Base-by-base conservation (phyloP, 306 rosid genomes). In the Astragalus membranaceus region DNA sequence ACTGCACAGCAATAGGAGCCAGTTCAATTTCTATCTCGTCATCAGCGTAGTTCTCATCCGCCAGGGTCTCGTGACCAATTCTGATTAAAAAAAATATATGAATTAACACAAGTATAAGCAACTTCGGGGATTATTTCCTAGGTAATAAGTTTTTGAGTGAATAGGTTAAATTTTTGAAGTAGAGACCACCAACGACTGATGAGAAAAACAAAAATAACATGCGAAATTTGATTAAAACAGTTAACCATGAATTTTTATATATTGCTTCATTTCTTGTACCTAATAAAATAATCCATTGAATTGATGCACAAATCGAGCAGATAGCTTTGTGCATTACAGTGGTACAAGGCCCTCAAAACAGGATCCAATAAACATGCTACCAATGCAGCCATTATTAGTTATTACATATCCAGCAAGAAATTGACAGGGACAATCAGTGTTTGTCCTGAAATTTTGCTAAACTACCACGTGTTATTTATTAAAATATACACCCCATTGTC, bases 1-100 rank as follows among this genome's bases (percentile, higher is more conserved):
- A 79, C 66, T 91, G 99, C 69, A 91, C 96, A 75, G 97, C 91
- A 69, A 94, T 83, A 41, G 99, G 97, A 47, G 99, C 82, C 90
- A 94, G 78, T 71, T 94, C 99, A 67, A 76, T 82, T 78, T 88
- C 97, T 67, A 91, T 83, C 20, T 87, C 96, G 3, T 94, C 97
- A 64, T 94, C 99, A 37, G 91, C 83, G 15, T 76, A 69, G 63
- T 81, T 86, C 43, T 94, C 99, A 36, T 89, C 97, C 89, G 87
- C 53, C 47, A 88, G 79, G 16, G 83, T 64, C 86, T 91, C 99
- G 74, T 86, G 92, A 72, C 99, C 99, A 78, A 88, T 87, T 80
- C 99, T 94, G 78, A 81, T 59, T 26, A 26, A 42, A 74, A 39
- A 79, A 64, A 17, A 53, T 16, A 66, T 20, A 81, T 39, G 60